phyloP scores from a whole-genome alignment of 1,284 basidiomycete species.

The Wallemia hederae region DNA sequence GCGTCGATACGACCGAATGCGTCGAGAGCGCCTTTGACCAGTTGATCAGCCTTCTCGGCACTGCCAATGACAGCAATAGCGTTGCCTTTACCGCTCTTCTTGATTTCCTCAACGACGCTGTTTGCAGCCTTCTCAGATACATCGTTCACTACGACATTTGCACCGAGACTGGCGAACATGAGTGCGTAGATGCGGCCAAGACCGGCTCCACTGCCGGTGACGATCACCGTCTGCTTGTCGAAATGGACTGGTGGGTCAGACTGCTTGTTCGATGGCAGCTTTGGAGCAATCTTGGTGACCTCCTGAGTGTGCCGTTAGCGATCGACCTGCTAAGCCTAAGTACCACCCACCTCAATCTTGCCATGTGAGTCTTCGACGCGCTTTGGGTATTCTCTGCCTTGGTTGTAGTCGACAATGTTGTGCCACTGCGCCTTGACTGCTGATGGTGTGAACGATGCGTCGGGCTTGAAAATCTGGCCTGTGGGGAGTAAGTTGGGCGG shows the following conservation, averaged over 20 bases:
- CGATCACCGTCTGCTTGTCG: conserved; percentile 67
- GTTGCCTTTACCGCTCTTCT: conserved; percentile 47
- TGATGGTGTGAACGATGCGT: conserved; percentile 70
- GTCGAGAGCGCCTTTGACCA: conserved; percentile 63
- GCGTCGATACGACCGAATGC: conserved; percentile 70
- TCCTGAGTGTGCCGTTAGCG: conserved; percentile 17
- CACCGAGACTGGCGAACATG: conserved; percentile 70
- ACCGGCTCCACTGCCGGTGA: conserved; percentile 80
- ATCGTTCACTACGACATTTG: conserved; percentile 92
- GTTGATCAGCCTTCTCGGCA: conserved; percentile 55
- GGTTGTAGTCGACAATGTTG: conserved; percentile 51
- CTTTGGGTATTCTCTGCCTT: conserved; percentile 34
- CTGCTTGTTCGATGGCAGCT: conserved; percentile 40
- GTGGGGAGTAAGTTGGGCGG: not conserved
- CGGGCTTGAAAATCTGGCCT: conserved; percentile 47
- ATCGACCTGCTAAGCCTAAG: not conserved
- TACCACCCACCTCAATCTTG: conserved; percentile 2
- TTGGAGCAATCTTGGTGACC: conserved; percentile 37
- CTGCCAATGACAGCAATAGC: conserved; percentile 59
- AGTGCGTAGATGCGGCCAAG: conserved; percentile 74
- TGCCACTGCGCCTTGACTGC: conserved; percentile 64
- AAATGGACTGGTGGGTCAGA: conserved; percentile 42
- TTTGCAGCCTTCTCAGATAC: conserved; percentile 59
- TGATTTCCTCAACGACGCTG: conserved; percentile 60
- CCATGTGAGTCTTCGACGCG: conserved; percentile 27